Conservation (phyloP, 805 yeast species). For the Spathaspora gorwiae region DNA sequence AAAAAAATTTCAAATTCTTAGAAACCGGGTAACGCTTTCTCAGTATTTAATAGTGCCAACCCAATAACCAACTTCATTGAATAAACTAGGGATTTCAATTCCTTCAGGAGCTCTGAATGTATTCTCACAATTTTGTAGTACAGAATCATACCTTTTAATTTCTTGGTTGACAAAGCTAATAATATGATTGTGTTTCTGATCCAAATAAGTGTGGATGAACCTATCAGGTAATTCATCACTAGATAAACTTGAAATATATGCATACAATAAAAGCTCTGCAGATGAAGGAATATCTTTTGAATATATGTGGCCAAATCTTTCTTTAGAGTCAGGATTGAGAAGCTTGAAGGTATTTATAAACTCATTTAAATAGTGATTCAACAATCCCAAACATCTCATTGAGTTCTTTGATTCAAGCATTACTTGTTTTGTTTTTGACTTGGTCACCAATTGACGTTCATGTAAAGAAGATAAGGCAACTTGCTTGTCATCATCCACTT, state of each 20-base stretch:
- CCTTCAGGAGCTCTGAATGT: constrained; percentile 21
- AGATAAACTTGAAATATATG: constrained; percentile 33
- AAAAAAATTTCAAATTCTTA: no score
- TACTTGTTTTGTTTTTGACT: constrained; percentile 26
- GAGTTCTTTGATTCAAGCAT: constrained; percentile 31
- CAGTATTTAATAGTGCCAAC: constrained; percentile 10
- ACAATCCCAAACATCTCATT: constrained; percentile 24
- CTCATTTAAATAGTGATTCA: constrained; percentile 16
- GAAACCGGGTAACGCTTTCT: neutral
- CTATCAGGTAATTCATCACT: constrained; percentile 34
- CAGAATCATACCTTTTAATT: constrained; percentile 9
- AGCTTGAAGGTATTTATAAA: constrained; percentile 12
- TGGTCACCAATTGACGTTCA: constrained; percentile 30
- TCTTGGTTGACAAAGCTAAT: constrained; percentile 9
- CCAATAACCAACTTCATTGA: constrained; percentile 27
- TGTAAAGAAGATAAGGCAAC: constrained; percentile 34
- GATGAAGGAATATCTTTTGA: constrained; percentile 12
- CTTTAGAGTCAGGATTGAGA: constrained; percentile 10
- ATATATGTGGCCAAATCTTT: constrained; percentile 4
- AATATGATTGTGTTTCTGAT: constrained; percentile 26
- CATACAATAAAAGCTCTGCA: constrained; percentile 36
- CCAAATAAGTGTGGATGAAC: constrained; percentile 34
- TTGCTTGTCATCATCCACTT: constrained; percentile 13
- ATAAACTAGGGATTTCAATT: constrained; percentile 29
- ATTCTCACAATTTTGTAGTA: constrained; percentile 6